Conservation (phyloP, 1,139 yeast species). For the Candida glucosophila region DNA sequence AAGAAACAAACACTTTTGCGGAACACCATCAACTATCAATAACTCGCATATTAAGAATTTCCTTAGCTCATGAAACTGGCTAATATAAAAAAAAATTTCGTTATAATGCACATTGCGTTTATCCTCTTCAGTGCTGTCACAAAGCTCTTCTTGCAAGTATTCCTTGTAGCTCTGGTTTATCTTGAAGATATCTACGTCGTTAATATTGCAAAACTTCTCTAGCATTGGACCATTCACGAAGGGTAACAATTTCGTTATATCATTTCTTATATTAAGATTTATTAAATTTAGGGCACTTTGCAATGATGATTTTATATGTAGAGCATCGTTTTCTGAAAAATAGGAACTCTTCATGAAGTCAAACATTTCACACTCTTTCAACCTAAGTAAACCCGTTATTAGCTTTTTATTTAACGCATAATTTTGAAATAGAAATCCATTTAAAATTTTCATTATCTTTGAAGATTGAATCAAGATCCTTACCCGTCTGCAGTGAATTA, state of each 20-base stretch:
- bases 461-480: conserved; percentile 16
- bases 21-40: conserved; percentile 26
- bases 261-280: conserved; percentile 19
- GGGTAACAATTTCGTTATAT: conserved; percentile 26
- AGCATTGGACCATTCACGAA: conserved; percentile 28
- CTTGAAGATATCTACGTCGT: conserved; percentile 19
- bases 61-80: conserved; percentile 28
- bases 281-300: conserved; percentile 17
- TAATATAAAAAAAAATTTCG: too few relatives aligned
- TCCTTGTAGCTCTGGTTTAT: conserved; percentile 8
- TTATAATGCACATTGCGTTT: too few relatives aligned
- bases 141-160: too few relatives aligned
- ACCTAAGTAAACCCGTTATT: conserved; percentile 21
- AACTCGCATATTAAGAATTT: conserved; percentile 33
- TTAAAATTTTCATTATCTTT: conserved; percentile 15
- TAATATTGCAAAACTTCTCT: conserved; percentile 34
- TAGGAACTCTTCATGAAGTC: conserved; percentile 9
- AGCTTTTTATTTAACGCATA: conserved; percentile 31
- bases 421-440: conserved; percentile 26
- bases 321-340: conserved; percentile 1
- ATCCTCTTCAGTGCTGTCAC: too few relatives aligned
- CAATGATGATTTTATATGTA: conserved; percentile 5
- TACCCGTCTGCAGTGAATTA: conserved; percentile 20
- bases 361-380: conserved; percentile 26
- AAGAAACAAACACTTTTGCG: conserved; percentile 23